Evolutionary conservation across 768 basidiomycete species (phyloP).

Genomic region (Suillus hirtellus): DNA sequence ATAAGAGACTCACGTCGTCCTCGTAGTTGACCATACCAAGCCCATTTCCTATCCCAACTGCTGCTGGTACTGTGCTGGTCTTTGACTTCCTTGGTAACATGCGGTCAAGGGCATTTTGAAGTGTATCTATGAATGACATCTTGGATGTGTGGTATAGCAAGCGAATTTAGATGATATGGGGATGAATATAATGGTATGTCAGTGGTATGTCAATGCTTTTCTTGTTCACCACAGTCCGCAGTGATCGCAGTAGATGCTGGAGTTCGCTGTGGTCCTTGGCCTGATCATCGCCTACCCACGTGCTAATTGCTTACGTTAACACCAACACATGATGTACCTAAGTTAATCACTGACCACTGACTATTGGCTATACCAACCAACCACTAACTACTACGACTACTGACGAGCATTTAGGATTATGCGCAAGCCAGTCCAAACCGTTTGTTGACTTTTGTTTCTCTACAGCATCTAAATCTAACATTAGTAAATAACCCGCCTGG

Average conservation of each 20-base stretch:
- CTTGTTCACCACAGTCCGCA: slow-evolving; percentile 15
- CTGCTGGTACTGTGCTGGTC: slow-evolving; percentile 33
- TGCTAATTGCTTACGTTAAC: slow-evolving; percentile 27
- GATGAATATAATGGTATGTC: neutral
- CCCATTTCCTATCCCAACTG: slow-evolving; percentile 55
- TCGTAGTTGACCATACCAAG: slow-evolving; percentile 62
- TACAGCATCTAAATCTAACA: slow-evolving; percentile 24
- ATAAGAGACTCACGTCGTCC: slow-evolving; percentile 63
- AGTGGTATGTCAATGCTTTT: slow-evolving; percentile 11
- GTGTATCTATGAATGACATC: slow-evolving; percentile 31
- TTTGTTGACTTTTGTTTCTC: slow-evolving; percentile 12
- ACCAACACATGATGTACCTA: neutral
- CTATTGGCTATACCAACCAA: neutral
- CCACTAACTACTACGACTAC: neutral
- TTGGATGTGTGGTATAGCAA: neutral
- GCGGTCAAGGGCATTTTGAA: slow-evolving; percentile 33
- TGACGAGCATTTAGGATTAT: neutral
- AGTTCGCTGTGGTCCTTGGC: neutral
- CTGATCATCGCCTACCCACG: slow-evolving; percentile 21
- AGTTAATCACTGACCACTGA: neutral
- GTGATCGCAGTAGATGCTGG: neutral
- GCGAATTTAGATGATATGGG: neutral
- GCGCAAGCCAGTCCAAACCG: neutral
- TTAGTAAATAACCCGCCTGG: slow-evolving; percentile 28
- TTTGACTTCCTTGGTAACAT: slow-evolving; percentile 26